Evolutionary conservation across 768 basidiomycete species (phyloP), one percentile per base, ranked within the genome.

Genomic region (Holtermanniella nyarrowii): DNA sequence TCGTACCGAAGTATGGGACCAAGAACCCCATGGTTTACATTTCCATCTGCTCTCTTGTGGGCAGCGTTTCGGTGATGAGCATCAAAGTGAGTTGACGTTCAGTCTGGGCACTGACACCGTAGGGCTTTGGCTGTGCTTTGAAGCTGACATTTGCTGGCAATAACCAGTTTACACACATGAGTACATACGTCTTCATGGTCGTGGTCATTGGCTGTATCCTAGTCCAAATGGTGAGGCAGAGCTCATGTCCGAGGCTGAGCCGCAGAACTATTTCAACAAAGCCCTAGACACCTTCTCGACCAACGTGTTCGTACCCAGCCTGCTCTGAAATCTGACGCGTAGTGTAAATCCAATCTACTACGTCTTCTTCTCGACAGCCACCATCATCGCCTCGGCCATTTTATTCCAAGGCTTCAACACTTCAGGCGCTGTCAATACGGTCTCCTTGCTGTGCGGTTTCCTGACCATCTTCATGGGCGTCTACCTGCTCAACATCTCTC

Each of bases 311-410:
- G 88, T 78, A 5, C 40, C 22, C 1, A 20, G 42, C 14, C 13
- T 23, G 10, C 46, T 25, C 14, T 49, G 45, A 41, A 26, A 13
- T 18, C 31, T 21, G 5, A 20, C 20, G 43, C 42, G 21, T 18
- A 93, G 89, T 45, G 91, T 97, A 47, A 97, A 97, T 70, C 93
- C 91, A 0, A 85, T 95, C 77, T 97, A 97, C 74, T 96, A 90
- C 65, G 93, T 96, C 71, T 84, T 87, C 70, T 99, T 99, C 75
- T 88, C 88, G 16, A 86, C 86, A 1, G 84, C 85, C 3, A 96
- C 91, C 44, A 85, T 93, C 65, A 77, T 95, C 41, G 89, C 95
- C 0, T 95, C 89, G 55, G 79, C 95, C 54, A 93, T 99, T 62
- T 79, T 99, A 55, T 96, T 97, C 79, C 86, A 90, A 76, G 95